phyloP scores from a whole-genome alignment of 345 rosid species.

The Euphorbia peplus region DNA sequence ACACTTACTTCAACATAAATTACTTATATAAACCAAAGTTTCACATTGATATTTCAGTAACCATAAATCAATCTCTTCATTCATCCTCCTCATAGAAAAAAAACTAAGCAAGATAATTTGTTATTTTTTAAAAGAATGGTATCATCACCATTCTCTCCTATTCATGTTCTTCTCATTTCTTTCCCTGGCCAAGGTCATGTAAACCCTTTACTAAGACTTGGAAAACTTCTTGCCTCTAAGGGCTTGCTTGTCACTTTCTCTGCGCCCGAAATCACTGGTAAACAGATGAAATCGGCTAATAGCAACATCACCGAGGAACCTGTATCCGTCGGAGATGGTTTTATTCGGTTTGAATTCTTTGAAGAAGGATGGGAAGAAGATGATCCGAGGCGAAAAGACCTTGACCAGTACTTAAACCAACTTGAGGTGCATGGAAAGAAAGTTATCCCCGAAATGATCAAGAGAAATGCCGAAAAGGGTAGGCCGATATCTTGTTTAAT shows the following conservation, averaged over 20 bases:
- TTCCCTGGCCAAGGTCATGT: slow-evolving; percentile 88
- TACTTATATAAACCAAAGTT: too few species aligned
- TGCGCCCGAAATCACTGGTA: slow-evolving; percentile 45
- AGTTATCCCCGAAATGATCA: slow-evolving; percentile 44
- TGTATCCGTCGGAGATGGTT: slow-evolving; percentile 58
- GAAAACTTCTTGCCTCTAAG: slow-evolving; percentile 70
- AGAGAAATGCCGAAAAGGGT: slow-evolving; percentile 41
- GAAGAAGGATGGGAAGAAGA: slow-evolving; percentile 58
- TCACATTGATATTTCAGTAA: too few species aligned
- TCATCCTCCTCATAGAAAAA: too few species aligned
- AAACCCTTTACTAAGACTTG: slow-evolving; percentile 76
- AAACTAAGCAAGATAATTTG: too few species aligned
- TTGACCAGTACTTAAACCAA: slow-evolving; percentile 36
- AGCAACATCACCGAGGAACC: slow-evolving; percentile 40
- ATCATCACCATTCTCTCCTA: slow-evolving; percentile 14
- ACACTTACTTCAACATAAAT: too few species aligned
- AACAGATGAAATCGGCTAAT: slow-evolving; percentile 48
- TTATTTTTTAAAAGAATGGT: too few species aligned
- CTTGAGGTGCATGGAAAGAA: slow-evolving; percentile 52
- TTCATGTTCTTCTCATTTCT: slow-evolving; percentile 69
- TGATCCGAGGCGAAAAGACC: slow-evolving; percentile 40
- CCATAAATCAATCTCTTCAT: too few species aligned
- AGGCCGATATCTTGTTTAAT: slow-evolving; percentile 76
- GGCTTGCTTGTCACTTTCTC: slow-evolving; percentile 73
- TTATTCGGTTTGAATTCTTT: slow-evolving; percentile 65